These are phyloP conservation scores for Aspergillus ruber DNA, from an alignment of 2,329 filamentous ascomycete species.

Conservation along the genomic window DNA sequence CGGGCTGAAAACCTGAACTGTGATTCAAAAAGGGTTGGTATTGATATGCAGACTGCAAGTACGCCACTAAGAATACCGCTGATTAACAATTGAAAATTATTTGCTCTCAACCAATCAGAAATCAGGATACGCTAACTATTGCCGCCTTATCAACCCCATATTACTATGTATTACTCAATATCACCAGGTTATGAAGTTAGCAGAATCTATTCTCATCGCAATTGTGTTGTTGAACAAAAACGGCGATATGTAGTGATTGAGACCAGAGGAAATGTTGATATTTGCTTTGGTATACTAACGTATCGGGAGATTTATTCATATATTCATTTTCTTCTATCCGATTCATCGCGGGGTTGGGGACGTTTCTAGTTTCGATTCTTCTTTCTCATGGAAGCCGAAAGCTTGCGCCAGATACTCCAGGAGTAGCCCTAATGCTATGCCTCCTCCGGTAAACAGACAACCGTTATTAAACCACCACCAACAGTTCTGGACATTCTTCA, in stretches of 20 bases:
- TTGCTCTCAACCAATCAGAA: background rate
- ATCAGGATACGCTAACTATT: no score
- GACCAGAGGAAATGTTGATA: no score
- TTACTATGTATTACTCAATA: background rate
- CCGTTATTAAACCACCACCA: slow-evolving; percentile 62
- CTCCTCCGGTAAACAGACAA: slow-evolving; percentile 56
- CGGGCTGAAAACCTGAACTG: background rate
- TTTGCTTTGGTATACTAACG: no score
- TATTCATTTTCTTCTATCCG: background rate
- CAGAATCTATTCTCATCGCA: no score
- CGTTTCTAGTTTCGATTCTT: background rate
- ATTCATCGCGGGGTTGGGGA: background rate
- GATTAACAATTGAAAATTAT: background rate
- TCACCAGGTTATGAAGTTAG: background rate
- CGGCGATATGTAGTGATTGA: no score
- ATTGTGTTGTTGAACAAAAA: no score
- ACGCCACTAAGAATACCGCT: background rate
- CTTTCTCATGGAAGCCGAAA: slow-evolving; percentile 19
- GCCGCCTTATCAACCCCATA: no score
- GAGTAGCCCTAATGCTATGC: slow-evolving; percentile 49
- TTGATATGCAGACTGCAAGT: slow-evolving; percentile 1
- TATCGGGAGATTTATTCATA: no score
- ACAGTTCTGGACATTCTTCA: slow-evolving; percentile 53
- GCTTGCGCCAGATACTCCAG: slow-evolving; percentile 46
- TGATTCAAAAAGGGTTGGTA: slow-evolving; percentile 3